phyloP scores from a whole-genome alignment of 2,329 filamentous ascomycete genomes.

The Trichoderma sp. region DNA sequence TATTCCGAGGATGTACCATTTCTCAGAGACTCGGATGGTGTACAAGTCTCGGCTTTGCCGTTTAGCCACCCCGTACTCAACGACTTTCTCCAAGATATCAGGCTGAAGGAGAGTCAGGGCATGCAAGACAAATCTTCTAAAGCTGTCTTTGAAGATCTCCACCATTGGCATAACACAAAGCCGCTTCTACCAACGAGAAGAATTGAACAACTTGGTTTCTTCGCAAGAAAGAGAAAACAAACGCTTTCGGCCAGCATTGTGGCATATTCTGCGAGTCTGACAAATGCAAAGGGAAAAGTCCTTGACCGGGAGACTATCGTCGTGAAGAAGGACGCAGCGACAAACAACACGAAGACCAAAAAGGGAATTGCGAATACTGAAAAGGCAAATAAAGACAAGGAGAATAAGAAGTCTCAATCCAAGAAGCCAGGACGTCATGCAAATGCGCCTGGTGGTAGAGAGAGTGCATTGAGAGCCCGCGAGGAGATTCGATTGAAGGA shows the following conservation, averaged over 20 bases:
- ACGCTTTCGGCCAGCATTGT: constrained; percentile 67
- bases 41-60: constrained; percentile 38
- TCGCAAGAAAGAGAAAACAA: constrained; percentile 55
- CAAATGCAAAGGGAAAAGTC: constrained; percentile 61
- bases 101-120: constrained; percentile 37
- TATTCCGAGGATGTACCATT: not conserved
- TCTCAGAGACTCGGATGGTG: not conserved
- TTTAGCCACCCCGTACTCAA: constrained; percentile 53
- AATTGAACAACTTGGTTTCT: constrained; percentile 32
- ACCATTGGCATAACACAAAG: constrained; percentile 65
- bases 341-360: constrained; percentile 21
- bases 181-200: constrained; percentile 42
- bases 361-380: constrained; percentile 2
- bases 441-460: constrained; percentile 35
- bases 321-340: constrained; percentile 36
- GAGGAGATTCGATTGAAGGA: constrained; percentile 42
- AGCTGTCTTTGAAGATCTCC: constrained; percentile 50
- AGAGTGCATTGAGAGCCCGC: constrained; percentile 41
- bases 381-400: constrained; percentile 27
- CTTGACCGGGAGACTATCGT: constrained; percentile 67
- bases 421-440: constrained; percentile 31
- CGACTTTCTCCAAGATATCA: constrained; percentile 46
- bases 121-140: constrained; percentile 25
- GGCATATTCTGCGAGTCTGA: constrained; percentile 69
- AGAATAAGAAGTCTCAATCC: constrained; percentile 13